phyloP scores from a whole-genome alignment of 768 basidiomycete genomes.

The Boletus sp. region DNA sequence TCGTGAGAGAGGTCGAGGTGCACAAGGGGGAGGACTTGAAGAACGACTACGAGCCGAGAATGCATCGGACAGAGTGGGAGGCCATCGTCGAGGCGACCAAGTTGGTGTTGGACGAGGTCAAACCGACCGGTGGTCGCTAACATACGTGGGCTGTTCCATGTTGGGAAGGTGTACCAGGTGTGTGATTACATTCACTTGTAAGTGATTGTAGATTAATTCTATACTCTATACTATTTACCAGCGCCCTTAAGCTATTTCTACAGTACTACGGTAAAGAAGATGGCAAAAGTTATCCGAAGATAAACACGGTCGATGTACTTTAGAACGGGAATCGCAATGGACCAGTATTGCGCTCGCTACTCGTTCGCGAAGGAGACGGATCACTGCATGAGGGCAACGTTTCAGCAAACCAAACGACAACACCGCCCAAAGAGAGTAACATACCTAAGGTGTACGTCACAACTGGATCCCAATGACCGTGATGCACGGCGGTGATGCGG shows the following conservation, averaged over 20 bases:
- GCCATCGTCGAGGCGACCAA: conserved; percentile 86
- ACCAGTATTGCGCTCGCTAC: conserved; percentile 5
- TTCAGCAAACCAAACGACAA: neutral
- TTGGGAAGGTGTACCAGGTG: neutral
- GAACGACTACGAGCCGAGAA: conserved; percentile 59
- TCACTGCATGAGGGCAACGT: conserved; percentile 11
- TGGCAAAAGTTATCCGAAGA: neutral
- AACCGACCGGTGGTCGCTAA: conserved; percentile 14
- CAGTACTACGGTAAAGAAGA: conserved; percentile 5
- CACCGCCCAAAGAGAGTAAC: neutral
- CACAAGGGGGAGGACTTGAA: conserved; percentile 67
- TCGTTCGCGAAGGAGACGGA: conserved; percentile 13
- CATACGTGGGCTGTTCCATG: neutral
- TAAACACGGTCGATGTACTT: conserved; percentile 7
- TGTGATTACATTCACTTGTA: conserved; percentile 3
- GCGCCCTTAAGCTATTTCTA: conserved; percentile 17
- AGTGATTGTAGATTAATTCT: conserved; percentile 17
- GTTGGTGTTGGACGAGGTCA: conserved; percentile 58
- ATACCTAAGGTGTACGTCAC: conserved; percentile 15
- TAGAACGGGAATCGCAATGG: conserved; percentile 30
- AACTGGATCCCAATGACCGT: conserved; percentile 12
- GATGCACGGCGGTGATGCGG: conserved; percentile 27
- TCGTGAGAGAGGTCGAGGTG: conserved; percentile 77
- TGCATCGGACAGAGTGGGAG: conserved; percentile 85
- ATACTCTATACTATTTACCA: conserved; percentile 9